Evolutionary conservation across 768 basidiomycete species (phyloP).

Genomic region (Serpula lacrymans): DNA sequence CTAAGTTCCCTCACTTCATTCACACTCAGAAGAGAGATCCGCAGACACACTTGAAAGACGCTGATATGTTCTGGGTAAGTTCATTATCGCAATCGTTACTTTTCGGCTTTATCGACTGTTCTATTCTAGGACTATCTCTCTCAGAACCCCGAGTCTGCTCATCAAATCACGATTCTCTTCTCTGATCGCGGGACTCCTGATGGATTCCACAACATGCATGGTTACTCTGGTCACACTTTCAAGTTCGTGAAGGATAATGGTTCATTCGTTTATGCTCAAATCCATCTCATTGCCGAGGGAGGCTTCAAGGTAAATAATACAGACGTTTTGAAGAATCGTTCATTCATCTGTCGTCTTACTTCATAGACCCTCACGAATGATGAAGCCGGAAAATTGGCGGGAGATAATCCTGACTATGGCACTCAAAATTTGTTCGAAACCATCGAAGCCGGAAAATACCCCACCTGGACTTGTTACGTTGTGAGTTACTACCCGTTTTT

Average conservation of each 20-base stretch:
- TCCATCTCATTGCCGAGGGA: slow-evolving; percentile 74
- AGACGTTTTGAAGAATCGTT: background rate
- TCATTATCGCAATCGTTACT: slow-evolving; percentile 8
- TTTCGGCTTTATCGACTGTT: slow-evolving; percentile 27
- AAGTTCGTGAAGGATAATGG: slow-evolving; percentile 86
- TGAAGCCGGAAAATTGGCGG: slow-evolving; percentile 62
- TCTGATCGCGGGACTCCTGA: slow-evolving; percentile 95
- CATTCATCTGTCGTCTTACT: slow-evolving; percentile 7
- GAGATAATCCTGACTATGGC: slow-evolving; percentile 83
- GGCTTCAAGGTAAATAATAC: slow-evolving; percentile 66
- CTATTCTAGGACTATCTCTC: slow-evolving; percentile 75
- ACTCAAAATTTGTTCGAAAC: slow-evolving; percentile 73
- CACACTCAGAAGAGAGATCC: slow-evolving; percentile 93
- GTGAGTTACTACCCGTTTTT: slow-evolving; percentile 37
- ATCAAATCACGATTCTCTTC: slow-evolving; percentile 87
- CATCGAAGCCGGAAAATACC: slow-evolving; percentile 78
- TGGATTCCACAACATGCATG: slow-evolving; percentile 85
- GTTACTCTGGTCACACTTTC: slow-evolving; percentile 91
- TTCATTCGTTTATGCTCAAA: slow-evolving; percentile 81
- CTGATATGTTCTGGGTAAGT: slow-evolving; percentile 80
- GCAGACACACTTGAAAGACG: slow-evolving; percentile 86
- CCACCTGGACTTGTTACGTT: slow-evolving; percentile 86
- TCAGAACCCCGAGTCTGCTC: slow-evolving; percentile 86
- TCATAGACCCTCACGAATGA: slow-evolving; percentile 66
- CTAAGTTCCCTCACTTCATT: slow-evolving; percentile 92